These are phyloP conservation scores for Epichloe uncinata DNA, from an alignment of 2,329 filamentous ascomycete genomes.

Conservation along the genomic window DNA sequence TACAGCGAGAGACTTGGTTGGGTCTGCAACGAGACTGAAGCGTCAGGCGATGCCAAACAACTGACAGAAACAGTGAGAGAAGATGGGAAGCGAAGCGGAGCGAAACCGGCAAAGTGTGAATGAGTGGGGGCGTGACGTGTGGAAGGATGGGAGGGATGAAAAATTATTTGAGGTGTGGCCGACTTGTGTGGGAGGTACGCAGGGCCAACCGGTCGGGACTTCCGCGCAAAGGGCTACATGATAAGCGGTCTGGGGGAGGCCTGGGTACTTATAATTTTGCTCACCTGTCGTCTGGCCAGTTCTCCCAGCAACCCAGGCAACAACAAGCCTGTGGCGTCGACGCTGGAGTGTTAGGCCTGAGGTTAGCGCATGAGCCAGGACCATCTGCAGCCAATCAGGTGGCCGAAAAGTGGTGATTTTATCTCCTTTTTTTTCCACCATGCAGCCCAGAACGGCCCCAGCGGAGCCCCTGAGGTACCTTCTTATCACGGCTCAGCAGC, in stretches of 20 bases:
- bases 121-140: slow-evolving; percentile 22
- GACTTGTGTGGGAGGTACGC: slow-evolving; percentile 35
- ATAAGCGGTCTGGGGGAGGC: slow-evolving; percentile 39
- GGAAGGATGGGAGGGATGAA: slow-evolving; percentile 13
- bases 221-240: slow-evolving; percentile 38
- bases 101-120: slow-evolving; percentile 8
- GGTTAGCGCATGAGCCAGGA: slow-evolving; percentile 24
- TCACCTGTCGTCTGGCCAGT: slow-evolving; percentile 22
- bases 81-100: slow-evolving; percentile 10
- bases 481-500: slow-evolving; percentile 17
- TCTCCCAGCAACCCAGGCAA: slow-evolving; percentile 33
- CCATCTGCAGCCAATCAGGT: slow-evolving; percentile 25
- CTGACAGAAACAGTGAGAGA: slow-evolving; percentile 8
- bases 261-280: slow-evolving; percentile 44
- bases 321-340: slow-evolving; percentile 31
- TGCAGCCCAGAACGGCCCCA: slow-evolving; percentile 19
- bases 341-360: slow-evolving; percentile 25
- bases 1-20: slow-evolving; percentile 5
- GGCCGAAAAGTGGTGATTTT: slow-evolving; percentile 19
- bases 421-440: slow-evolving; percentile 22
- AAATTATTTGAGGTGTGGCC: slow-evolving; percentile 26
- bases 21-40: slow-evolving; percentile 6
- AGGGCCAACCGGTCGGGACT: slow-evolving; percentile 41
- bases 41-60: slow-evolving; percentile 11
- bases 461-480: slow-evolving; percentile 26